phyloP scores from a whole-genome alignment of 768 basidiomycete genomes.

The Xerocomus potaroensis region DNA sequence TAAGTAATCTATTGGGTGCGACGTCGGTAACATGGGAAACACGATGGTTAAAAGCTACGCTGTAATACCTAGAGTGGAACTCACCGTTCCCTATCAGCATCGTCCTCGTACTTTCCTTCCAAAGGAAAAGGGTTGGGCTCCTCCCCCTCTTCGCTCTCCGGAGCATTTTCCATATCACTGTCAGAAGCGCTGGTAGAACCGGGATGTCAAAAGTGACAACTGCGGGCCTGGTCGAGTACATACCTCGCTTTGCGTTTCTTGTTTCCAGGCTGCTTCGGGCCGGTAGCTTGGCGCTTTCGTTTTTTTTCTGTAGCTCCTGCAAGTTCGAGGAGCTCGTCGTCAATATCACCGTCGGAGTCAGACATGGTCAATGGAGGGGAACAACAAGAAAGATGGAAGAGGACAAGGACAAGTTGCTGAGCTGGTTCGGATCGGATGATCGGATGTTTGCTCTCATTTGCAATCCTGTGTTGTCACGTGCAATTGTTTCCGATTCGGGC shows the following conservation, averaged over 20 bases:
- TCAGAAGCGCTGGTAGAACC: constrained; percentile 35
- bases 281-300: constrained; percentile 52
- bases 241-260: constrained; percentile 76
- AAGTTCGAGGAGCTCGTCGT: constrained; percentile 77
- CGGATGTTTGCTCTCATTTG: constrained; percentile 22
- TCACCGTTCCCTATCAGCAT: constrained; percentile 77
- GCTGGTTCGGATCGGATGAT: background rate
- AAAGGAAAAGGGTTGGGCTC: constrained; percentile 75
- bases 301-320: constrained; percentile 67
- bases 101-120: constrained; percentile 88
- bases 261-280: constrained; percentile 40
- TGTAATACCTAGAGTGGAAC: constrained; percentile 33
- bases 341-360: constrained; percentile 48
- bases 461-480: constrained; percentile 12
- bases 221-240: constrained; percentile 27
- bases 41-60: constrained; percentile 26
- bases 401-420: constrained; percentile 2
- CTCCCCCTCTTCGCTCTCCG: constrained; percentile 61
- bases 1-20: constrained; percentile 53
- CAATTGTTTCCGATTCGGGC: background rate
- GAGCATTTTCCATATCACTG: constrained; percentile 46
- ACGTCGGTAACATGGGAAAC: constrained; percentile 6
- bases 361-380: constrained; percentile 34
- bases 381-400: background rate
- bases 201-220: background rate